These are phyloP conservation scores for Xerocomus potaroensis DNA, from an alignment of 768 basidiomycete species.

Conservation along the genomic window DNA sequence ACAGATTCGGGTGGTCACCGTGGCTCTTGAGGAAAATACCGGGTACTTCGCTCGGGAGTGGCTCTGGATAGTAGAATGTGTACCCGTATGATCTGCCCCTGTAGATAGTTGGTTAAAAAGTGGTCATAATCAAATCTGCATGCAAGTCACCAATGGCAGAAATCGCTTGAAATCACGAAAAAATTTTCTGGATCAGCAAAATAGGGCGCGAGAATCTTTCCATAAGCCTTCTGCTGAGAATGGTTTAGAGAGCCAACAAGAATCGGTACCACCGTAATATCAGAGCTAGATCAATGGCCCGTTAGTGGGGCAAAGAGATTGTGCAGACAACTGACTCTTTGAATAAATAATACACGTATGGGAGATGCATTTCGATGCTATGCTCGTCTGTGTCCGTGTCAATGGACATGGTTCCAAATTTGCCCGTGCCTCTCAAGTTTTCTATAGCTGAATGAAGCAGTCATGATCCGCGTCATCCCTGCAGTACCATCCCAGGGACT, in stretches of 20 bases:
- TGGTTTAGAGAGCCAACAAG: slow-evolving; percentile 77
- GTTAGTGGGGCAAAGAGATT: slow-evolving; percentile 2
- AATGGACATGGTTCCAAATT: slow-evolving; percentile 65
- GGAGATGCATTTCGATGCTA: slow-evolving; percentile 97
- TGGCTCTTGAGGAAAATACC: slow-evolving; percentile 50
- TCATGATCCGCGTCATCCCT: slow-evolving; percentile 6
- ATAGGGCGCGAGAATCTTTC: slow-evolving; percentile 74
- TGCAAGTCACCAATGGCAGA: slow-evolving; percentile 88
- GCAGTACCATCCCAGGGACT: slow-evolving; percentile 24
- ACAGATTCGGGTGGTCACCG: slow-evolving; percentile 34
- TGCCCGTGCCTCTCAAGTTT: slow-evolving; percentile 14
- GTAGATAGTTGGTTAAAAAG: slow-evolving; percentile 2
- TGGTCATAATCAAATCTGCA: not conserved
- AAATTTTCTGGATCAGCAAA: slow-evolving; percentile 75
- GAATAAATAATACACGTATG: slow-evolving; percentile 83
- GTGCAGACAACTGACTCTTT: slow-evolving; percentile 51
- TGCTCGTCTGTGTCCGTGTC: slow-evolving; percentile 89
- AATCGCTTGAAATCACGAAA: slow-evolving; percentile 91
- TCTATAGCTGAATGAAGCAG: slow-evolving; percentile 10
- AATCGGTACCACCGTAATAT: slow-evolving; percentile 85
- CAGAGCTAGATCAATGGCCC: slow-evolving; percentile 38
- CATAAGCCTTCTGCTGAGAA: slow-evolving; percentile 57
- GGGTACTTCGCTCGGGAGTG: slow-evolving; percentile 42
- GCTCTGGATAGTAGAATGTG: slow-evolving; percentile 78
- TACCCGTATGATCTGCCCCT: slow-evolving; percentile 87